phyloP scores from a whole-genome alignment of 345 rosid species.

The Eutrema heterophyllum region DNA sequence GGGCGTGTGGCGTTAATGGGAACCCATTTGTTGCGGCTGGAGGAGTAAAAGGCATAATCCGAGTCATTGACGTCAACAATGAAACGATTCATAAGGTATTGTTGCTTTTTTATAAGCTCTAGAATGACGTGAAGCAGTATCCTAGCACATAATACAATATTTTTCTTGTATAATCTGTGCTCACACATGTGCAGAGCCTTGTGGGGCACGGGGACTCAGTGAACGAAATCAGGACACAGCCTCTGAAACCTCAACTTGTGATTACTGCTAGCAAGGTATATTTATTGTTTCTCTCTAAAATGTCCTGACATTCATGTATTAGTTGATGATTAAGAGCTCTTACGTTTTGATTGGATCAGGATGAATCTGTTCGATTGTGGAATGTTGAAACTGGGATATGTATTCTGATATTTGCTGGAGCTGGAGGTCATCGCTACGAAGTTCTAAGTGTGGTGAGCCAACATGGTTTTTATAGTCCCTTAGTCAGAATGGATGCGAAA shows the following conservation, averaged over 20 bases:
- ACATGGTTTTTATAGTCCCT: not conserved
- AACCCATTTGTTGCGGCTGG: conserved; percentile 75
- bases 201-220: conserved; percentile 98
- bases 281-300: not conserved
- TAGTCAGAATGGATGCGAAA: not conserved
- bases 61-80: conserved; percentile 73
- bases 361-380: conserved; percentile 96
- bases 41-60: conserved; percentile 88
- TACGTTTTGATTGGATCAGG: conserved; percentile 43
- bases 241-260: conserved; percentile 80
- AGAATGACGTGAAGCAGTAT: not conserved
- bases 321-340: conserved; percentile 15
- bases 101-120: not conserved
- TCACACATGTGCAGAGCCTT: conserved; percentile 57
- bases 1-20: conserved; percentile 74
- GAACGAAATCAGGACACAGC: conserved; percentile 94
- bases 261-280: conserved; percentile 93
- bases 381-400: conserved; percentile 96
- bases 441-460: conserved; percentile 86
- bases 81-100: conserved; percentile 81
- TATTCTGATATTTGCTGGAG: conserved; percentile 93
- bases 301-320: conserved; percentile 10
- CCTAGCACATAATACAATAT: not conserved
- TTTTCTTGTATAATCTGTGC: conserved; percentile 7
- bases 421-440: conserved; percentile 98